These are phyloP conservation scores for Suhomyces yuchorum DNA, from an alignment of 1,139 yeast species.

Conservation along the genomic window DNA sequence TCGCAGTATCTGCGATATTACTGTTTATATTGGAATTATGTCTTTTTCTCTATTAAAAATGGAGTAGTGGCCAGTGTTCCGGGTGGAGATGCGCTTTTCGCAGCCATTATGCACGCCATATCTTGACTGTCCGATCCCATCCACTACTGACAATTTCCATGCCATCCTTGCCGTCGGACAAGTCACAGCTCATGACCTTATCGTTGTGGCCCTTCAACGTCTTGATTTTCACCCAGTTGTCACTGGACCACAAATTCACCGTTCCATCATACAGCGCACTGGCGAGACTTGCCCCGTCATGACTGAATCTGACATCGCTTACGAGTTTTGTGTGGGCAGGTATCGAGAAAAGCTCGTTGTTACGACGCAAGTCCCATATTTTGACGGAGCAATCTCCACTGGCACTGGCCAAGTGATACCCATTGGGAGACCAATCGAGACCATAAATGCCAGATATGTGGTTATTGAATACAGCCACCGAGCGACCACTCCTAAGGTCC, in stretches of 20 bases:
- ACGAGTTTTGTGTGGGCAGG: constrained; percentile 80
- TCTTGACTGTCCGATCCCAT: constrained; percentile 78
- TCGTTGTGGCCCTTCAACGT: constrained; percentile 66
- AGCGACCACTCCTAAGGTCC: constrained; percentile 84
- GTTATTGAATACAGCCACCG: constrained; percentile 58
- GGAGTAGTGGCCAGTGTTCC: too few species aligned
- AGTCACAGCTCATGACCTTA: constrained; percentile 72
- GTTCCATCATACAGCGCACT: constrained; percentile 73
- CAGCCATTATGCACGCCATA: constrained; percentile 43
- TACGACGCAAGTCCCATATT: constrained; percentile 79
- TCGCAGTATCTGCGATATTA: too few species aligned
- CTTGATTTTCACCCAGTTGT: constrained; percentile 65
- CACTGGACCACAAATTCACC: constrained; percentile 67
- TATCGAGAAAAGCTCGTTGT: constrained; percentile 50
- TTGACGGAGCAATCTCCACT: constrained; percentile 81
- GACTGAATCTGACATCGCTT: constrained; percentile 60
- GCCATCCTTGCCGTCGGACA: constrained; percentile 39
- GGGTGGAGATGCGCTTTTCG: neutral
- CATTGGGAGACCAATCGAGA: constrained; percentile 76
- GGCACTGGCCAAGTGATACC: constrained; percentile 76
- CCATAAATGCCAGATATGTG: constrained; percentile 76
- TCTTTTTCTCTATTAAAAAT: too few species aligned
- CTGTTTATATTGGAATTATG: too few species aligned
- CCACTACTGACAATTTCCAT: constrained; percentile 61
- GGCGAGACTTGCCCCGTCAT: constrained; percentile 52